Evolutionary conservation across 768 basidiomycete species (phyloP).

Genomic region (Punctularia strigosozonata): DNA sequence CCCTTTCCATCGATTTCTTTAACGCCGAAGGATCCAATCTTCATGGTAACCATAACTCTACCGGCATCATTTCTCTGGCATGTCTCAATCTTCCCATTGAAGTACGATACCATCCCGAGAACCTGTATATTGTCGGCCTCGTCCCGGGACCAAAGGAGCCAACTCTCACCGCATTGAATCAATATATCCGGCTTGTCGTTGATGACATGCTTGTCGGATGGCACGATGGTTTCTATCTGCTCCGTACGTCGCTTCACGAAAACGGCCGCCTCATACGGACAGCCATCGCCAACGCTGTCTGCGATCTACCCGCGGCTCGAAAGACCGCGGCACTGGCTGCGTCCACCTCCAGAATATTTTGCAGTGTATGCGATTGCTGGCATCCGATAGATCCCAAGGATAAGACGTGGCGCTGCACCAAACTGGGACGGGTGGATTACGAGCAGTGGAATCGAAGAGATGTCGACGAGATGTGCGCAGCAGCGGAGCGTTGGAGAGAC

Average conservation of each 20-base stretch:
- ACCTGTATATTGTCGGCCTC: conserved; percentile 17
- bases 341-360: conserved; percentile 15
- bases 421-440: neutral
- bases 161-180: conserved; percentile 10
- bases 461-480: neutral
- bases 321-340: conserved; percentile 17
- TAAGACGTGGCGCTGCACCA: neutral
- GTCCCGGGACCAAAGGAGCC: conserved; percentile 17
- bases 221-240: conserved; percentile 8
- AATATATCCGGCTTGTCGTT: conserved; percentile 12
- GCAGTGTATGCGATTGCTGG: conserved; percentile 17
- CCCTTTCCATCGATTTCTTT: neutral
- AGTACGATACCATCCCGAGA: conserved; percentile 20
- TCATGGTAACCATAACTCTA: neutral
- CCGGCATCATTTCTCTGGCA: conserved; percentile 19
- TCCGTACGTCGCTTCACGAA: conserved; percentile 7
- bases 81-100: conserved; percentile 22
- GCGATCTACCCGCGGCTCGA: conserved; percentile 19
- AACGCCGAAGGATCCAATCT: neutral
- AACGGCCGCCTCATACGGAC: conserved; percentile 5
- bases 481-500: conserved; percentile 10
- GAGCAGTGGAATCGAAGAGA: too few species aligned
- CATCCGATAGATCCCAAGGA: neutral
- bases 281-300: conserved; percentile 12
- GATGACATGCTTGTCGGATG: conserved; percentile 10